Evolutionary conservation across 495 filamentous ascomycete genomes (phyloP).

Genomic region (Peziza echinospora): DNA sequence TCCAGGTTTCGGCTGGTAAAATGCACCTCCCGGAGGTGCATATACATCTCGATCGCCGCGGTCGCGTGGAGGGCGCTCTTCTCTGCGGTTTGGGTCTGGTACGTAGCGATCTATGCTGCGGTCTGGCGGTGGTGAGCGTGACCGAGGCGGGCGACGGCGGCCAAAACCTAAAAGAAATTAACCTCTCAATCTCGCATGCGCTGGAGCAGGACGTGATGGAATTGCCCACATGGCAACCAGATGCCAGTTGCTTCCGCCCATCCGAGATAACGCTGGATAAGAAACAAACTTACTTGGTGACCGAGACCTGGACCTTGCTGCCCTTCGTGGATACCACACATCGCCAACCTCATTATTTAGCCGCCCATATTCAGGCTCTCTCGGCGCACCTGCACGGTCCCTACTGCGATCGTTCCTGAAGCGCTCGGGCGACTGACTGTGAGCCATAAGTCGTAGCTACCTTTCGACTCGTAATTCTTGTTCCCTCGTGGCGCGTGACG

Average conservation of each 20-base stretch:
- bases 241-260: too few relatives aligned
- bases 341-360: slow-evolving; percentile 20
- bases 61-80: slow-evolving; percentile 40
- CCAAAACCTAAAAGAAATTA: too few relatives aligned
- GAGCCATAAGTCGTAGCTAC: not conserved
- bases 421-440: not conserved
- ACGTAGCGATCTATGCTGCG: slow-evolving; percentile 19
- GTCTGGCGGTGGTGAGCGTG: slow-evolving; percentile 12
- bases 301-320: not conserved
- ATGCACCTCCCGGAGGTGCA: slow-evolving; percentile 37
- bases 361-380: not conserved
- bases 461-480: too few relatives aligned
- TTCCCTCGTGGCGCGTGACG: not conserved
- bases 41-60: slow-evolving; percentile 42
- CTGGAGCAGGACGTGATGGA: too few relatives aligned
- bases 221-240: too few relatives aligned
- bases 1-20: slow-evolving; percentile 41
- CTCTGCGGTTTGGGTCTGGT: slow-evolving; percentile 3
- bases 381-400: not conserved
- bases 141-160: slow-evolving; percentile 16
- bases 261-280: not conserved
- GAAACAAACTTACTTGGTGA: not conserved
- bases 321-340: slow-evolving; percentile 13
- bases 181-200: too few relatives aligned
- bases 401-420: not conserved